phyloP scores from a whole-genome alignment of 1,284 basidiomycete species.

The Porodaedalea pini region DNA sequence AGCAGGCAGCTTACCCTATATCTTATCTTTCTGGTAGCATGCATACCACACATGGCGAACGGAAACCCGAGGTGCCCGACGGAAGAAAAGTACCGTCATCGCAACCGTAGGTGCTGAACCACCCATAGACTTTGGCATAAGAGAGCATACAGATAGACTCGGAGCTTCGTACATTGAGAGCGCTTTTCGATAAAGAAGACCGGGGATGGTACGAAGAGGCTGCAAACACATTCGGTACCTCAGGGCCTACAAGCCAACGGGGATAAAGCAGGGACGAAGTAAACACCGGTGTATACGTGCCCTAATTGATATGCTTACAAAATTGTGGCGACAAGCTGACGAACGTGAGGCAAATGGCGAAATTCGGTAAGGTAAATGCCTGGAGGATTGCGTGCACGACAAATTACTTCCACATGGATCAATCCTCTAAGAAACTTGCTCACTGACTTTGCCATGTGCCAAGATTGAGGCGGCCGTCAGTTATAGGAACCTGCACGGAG shows the following conservation, averaged over 20 bases:
- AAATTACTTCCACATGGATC: background rate
- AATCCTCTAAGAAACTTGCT: background rate
- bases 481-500: constrained; percentile 82
- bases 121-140: background rate
- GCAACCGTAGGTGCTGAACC: background rate
- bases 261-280: background rate
- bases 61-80: constrained; percentile 15
- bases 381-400: constrained; percentile 26
- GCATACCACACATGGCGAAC: background rate
- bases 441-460: constrained; percentile 86
- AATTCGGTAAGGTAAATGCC: constrained; percentile 85
- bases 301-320: too few species aligned
- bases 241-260: too few species aligned
- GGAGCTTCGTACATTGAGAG: background rate
- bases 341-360: constrained; percentile 59
- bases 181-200: too few species aligned
- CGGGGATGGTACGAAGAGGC: too few species aligned
- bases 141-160: background rate
- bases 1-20: background rate
- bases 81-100: background rate
- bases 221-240: too few species aligned
- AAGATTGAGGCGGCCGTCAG: constrained; percentile 74
- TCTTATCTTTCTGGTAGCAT: background rate
- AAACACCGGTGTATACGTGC: background rate
- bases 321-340: constrained; percentile 79